These are phyloP conservation scores for Panicum hallii DNA, from an alignment of 202 grass and related monocot genomes.

Conservation along the genomic window DNA sequence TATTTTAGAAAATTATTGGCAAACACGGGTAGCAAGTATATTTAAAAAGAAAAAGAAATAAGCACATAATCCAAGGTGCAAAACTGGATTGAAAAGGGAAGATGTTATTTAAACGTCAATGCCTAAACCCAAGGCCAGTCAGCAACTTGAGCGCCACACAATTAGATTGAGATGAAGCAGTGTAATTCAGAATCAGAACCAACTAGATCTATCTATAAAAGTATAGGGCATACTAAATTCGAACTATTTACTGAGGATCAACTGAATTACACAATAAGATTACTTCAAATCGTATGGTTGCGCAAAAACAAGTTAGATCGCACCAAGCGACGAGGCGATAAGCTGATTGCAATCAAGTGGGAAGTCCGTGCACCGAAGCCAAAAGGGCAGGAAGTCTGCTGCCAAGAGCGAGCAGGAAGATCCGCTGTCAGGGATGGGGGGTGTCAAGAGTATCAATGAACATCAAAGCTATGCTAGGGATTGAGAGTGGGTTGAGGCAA, in stretches of 20 bases:
- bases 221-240: neutral
- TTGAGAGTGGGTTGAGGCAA: constrained; percentile 31
- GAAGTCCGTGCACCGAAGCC: neutral
- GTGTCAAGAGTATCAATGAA: constrained; percentile 26
- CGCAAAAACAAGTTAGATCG: constrained; percentile 1
- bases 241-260: constrained; percentile 25
- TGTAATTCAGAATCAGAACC: constrained; percentile 35
- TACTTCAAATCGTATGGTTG: constrained; percentile 13
- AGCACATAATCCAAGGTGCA: neutral
- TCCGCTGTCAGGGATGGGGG: neutral
- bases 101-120: neutral
- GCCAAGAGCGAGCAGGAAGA: neutral
- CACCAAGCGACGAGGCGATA: constrained; percentile 1
- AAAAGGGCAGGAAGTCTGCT: neutral
- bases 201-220: constrained; percentile 29
- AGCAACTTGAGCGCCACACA: neutral
- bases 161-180: neutral
- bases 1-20: constrained; percentile 28
- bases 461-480: constrained; percentile 18
- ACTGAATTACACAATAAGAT: constrained; percentile 26
- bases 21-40: neutral
- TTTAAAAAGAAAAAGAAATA: neutral
- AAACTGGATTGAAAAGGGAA: neutral
- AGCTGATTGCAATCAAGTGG: constrained; percentile 34
- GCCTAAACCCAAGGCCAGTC: constrained; percentile 11